Evolutionary conservation across 306 rosid genomes (phyloP), one percentile per base, ranked within the genome.

Genomic region (Astragalus glycyphyllos): DNA sequence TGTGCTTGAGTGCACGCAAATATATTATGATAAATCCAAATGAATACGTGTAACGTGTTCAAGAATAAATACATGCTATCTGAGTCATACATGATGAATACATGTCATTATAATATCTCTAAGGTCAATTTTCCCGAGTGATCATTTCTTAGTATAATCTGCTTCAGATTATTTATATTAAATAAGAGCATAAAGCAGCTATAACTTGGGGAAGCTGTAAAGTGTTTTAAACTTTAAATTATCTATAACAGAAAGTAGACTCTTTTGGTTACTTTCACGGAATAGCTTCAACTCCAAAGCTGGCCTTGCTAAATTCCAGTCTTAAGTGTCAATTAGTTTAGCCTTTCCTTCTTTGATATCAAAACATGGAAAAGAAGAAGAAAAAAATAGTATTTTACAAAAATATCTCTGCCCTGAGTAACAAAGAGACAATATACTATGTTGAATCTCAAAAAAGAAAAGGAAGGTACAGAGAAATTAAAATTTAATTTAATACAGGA

Each of bases 11-110:
- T 63, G 12, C 78, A 75, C 38, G 57, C 51, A 37, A 26, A 75
- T 67, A 75, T 67, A 11, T 65, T 53, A 59, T 46, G 63, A 67
- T 46, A 56, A 40, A 67, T 59, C 79, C 81, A 23, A 29, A 62
- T 17, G 74, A 68, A 23, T 48, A 38, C 53, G 55, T 61, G 78
- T 75, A 50, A 11, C 57, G 37, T 26, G 31, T 26, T 26, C 31
- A 1, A 26, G 34, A 42, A 68, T 15, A 41, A 20, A 58, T 14
- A 53, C 77, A 57, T 14, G 46, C 56, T 54, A 60, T 59, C 74
- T 67, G 66, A 79, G 69, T 75, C 74, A 41, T 71, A 55, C 62
- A 55, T 34, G 8, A 48, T 34, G 8, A 48, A n/a, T 37, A 54
- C 29, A 56, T 11, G 10, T 14, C 29, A 14, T 56, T 58, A 50